A percentile compares a stretch with the other conserved stretches of the same genome.
phyloP scores from a whole-genome alignment of 192 early-diverging fungal genomes.

The Haplosporangium gracile region DNA sequence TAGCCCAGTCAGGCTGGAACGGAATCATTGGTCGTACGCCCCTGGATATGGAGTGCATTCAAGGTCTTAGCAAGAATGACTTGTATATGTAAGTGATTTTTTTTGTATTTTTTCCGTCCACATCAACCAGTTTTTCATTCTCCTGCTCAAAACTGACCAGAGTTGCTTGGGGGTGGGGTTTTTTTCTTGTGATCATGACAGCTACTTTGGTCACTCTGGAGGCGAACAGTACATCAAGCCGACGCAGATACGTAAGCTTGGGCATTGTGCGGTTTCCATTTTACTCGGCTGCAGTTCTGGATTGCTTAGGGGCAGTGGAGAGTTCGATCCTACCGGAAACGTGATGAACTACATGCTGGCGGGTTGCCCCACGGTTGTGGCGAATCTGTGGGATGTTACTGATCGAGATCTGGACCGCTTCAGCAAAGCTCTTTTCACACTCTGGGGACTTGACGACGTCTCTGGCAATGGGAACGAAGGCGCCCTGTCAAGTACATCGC shows the following conservation, averaged over 20 bases:
- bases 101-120: background rate
- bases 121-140: background rate
- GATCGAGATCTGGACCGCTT: constrained; percentile 96
- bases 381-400: constrained; percentile 99
- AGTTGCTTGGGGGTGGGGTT: background rate
- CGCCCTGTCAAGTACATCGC: background rate
- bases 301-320: constrained; percentile 74
- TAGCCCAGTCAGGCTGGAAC: constrained; percentile 72
- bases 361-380: constrained; percentile 88
- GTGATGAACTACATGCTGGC: constrained; percentile 88
- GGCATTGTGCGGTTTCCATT: constrained; percentile 81
- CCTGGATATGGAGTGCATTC: constrained; percentile 70
- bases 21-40: constrained; percentile 81
- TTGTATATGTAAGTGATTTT: constrained; percentile 61
- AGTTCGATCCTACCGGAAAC: constrained; percentile 92
- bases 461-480: background rate
- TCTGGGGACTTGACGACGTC: constrained; percentile 74
- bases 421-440: constrained; percentile 73
- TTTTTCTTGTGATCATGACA: constrained; percentile 34
- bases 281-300: constrained; percentile 98
- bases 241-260: constrained; percentile 72
- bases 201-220: constrained; percentile 96
- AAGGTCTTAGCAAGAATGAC: constrained; percentile 65
- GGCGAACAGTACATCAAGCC: constrained; percentile 87
- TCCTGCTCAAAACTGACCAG: background rate